phyloP scores from a whole-genome alignment of 2,329 filamentous ascomycete species.

The Bimuria novae-zelandiae region DNA sequence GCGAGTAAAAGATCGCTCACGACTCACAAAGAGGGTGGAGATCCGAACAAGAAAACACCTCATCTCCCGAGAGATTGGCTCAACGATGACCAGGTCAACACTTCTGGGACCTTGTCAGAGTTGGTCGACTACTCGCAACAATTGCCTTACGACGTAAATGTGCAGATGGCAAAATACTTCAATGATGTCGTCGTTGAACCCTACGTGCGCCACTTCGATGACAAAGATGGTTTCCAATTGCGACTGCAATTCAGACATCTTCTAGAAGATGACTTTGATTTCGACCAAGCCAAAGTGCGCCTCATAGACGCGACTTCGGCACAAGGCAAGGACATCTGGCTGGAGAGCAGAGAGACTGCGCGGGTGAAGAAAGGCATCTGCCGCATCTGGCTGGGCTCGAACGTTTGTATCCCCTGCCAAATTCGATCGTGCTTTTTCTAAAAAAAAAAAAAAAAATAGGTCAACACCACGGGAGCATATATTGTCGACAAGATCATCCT shows the following conservation, averaged over 20 bases:
- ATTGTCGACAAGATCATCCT: constrained; percentile 74
- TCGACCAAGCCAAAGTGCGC: constrained; percentile 68
- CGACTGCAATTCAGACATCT: constrained; percentile 71
- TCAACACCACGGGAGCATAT: constrained; percentile 73
- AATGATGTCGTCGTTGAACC: constrained; percentile 69
- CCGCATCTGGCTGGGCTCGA: constrained; percentile 56
- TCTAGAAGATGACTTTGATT: constrained; percentile 69
- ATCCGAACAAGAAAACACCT: constrained; percentile 8
- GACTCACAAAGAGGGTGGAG: constrained; percentile 23
- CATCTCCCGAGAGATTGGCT: constrained; percentile 36
- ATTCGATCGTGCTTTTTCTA: constrained; percentile 31
- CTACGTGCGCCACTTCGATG: constrained; percentile 69
- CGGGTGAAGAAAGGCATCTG: constrained; percentile 61
- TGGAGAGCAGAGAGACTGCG: constrained; percentile 57
- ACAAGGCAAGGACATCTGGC: constrained; percentile 68
- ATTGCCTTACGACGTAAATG: constrained; percentile 65
- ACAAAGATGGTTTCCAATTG: constrained; percentile 76
- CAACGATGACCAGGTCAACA: constrained; percentile 46
- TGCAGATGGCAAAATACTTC: constrained; percentile 76
- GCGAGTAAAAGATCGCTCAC: constrained; percentile 38
- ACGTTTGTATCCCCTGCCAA: constrained; percentile 27
- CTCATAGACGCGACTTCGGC: constrained; percentile 62
- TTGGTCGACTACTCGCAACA: constrained; percentile 55
- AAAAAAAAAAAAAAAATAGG: no score
- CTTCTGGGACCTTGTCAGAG: constrained; percentile 44